These are phyloP conservation scores for Apiospora rasikravindrae DNA, from an alignment of 2,329 filamentous ascomycete species.

Conservation along the genomic window DNA sequence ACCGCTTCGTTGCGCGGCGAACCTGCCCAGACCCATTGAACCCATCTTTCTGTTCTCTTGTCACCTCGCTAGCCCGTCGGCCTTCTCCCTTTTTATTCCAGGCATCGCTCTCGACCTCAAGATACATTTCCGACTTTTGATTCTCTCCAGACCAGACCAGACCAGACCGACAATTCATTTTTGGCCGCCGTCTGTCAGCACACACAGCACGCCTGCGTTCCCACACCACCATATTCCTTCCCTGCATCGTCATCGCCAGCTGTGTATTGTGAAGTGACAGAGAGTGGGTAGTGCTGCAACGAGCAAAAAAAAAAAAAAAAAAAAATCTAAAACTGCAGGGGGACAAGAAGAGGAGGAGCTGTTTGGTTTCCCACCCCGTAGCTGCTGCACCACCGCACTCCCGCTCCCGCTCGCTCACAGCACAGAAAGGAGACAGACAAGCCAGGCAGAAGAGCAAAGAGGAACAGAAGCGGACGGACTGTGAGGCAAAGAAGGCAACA, in stretches of 20 bases:
- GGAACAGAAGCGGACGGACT: not conserved
- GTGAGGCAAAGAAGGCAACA: not conserved
- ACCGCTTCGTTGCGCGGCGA: conserved; percentile 12
- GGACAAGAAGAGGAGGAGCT: conserved; percentile 13
- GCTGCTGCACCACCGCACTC: not conserved
- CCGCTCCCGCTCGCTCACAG: not conserved
- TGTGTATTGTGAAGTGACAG: not conserved
- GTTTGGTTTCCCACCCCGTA: not conserved
- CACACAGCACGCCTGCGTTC: not conserved
- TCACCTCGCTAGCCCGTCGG: conserved; percentile 1
- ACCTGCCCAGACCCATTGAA: conserved; percentile 3
- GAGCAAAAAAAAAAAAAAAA: too few relatives aligned
- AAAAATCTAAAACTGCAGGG: conserved; percentile 1
- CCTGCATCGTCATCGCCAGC: not conserved
- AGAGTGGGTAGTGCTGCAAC: not conserved
- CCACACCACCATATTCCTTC: conserved; percentile 3
- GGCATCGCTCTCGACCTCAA: conserved; percentile 2
- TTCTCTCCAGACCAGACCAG: conserved; percentile 1
- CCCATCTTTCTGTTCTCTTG: conserved; percentile 9
- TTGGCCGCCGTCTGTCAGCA: not conserved
- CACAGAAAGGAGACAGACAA: not conserved
- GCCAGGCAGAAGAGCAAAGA: not conserved
- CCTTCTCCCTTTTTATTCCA: conserved; percentile 16
- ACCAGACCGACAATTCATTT: conserved; percentile 10
- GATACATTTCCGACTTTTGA: conserved; percentile 4